Evolutionary conservation across 2,329 filamentous ascomycete species (phyloP).

Genomic region (Xenoacremonium recifei): DNA sequence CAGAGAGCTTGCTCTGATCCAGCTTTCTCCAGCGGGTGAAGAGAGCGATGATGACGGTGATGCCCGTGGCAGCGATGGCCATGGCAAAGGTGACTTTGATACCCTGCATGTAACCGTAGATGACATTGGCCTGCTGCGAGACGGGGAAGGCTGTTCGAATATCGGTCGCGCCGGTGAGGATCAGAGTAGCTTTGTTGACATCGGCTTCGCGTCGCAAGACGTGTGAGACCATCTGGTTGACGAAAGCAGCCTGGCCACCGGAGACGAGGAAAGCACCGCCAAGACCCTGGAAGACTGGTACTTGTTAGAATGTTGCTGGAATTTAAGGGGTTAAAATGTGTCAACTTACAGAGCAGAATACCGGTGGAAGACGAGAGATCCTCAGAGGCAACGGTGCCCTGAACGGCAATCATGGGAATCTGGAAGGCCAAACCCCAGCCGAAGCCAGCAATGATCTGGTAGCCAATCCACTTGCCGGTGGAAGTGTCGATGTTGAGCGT

Average conservation of each 20-base stretch:
- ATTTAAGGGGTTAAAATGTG: background rate
- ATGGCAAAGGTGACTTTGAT: slow-evolving; percentile 64
- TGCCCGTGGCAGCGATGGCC: slow-evolving; percentile 46
- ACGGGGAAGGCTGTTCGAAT: slow-evolving; percentile 50
- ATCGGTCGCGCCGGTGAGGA: slow-evolving; percentile 51
- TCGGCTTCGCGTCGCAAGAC: slow-evolving; percentile 34
- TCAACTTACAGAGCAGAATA: slow-evolving; percentile 40
- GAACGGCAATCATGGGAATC: slow-evolving; percentile 50
- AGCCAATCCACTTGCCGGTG: slow-evolving; percentile 49
- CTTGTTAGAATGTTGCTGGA: slow-evolving; percentile 11
- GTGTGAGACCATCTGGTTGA: slow-evolving; percentile 40
- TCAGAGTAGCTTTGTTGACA: slow-evolving; percentile 35
- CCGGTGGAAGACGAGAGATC: slow-evolving; percentile 48
- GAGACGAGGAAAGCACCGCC: slow-evolving; percentile 51
- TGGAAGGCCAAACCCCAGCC: slow-evolving; percentile 46
- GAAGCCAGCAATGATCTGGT: slow-evolving; percentile 50
- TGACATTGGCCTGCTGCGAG: slow-evolving; percentile 50
- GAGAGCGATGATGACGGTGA: slow-evolving; percentile 35
- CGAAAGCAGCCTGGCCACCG: slow-evolving; percentile 45
- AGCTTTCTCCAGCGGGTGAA: slow-evolving; percentile 39
- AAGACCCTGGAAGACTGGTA: slow-evolving; percentile 45
- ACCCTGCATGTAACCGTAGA: slow-evolving; percentile 61
- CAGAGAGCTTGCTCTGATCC: slow-evolving; percentile 26
- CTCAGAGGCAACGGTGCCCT: slow-evolving; percentile 36
- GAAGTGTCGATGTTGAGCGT: slow-evolving; percentile 37